phyloP scores from a whole-genome alignment of 768 basidiomycete genomes.

The Tylopilus felleus region DNA sequence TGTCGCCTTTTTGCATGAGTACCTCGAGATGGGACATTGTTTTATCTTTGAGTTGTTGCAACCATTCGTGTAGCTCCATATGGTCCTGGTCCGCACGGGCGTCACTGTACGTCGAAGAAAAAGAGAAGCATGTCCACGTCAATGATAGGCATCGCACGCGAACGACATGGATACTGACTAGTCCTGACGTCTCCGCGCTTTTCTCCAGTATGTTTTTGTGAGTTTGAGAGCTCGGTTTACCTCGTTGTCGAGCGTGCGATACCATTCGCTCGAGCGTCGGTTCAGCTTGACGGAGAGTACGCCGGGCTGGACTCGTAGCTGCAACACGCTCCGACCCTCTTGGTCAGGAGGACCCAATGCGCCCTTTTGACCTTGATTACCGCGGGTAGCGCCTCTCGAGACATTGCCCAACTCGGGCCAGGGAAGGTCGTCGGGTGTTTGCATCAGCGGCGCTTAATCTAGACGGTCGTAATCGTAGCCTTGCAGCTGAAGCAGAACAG shows the following conservation, averaged over 20 bases:
- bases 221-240: slow-evolving; percentile 79
- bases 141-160: not conserved
- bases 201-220: slow-evolving; percentile 85
- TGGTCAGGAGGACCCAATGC: slow-evolving; percentile 67
- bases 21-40: slow-evolving; percentile 85
- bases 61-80: slow-evolving; percentile 86
- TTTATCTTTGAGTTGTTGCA: slow-evolving; percentile 84
- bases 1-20: slow-evolving; percentile 85
- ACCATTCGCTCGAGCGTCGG: slow-evolving; percentile 78
- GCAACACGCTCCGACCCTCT: slow-evolving; percentile 74
- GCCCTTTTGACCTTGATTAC: slow-evolving; percentile 85
- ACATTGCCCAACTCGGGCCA: slow-evolving; percentile 87
- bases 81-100: slow-evolving; percentile 83
- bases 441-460: slow-evolving; percentile 30
- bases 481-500: slow-evolving; percentile 5
- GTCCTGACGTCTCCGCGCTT: slow-evolving; percentile 77
- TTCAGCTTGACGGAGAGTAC: slow-evolving; percentile 75
- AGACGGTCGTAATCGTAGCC: slow-evolving; percentile 3
- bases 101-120: slow-evolving; percentile 36
- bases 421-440: slow-evolving; percentile 66
- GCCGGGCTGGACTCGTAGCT: slow-evolving; percentile 79
- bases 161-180: slow-evolving; percentile 32
- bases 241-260: slow-evolving; percentile 71
- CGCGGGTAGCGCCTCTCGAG: slow-evolving; percentile 77
- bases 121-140: slow-evolving; percentile 3